Percentiles rank a stretch among this genome's conserved stretches.
phyloP scores from a whole-genome alignment of 1,284 basidiomycete species.

The Exobasidium cylindrosporum region DNA sequence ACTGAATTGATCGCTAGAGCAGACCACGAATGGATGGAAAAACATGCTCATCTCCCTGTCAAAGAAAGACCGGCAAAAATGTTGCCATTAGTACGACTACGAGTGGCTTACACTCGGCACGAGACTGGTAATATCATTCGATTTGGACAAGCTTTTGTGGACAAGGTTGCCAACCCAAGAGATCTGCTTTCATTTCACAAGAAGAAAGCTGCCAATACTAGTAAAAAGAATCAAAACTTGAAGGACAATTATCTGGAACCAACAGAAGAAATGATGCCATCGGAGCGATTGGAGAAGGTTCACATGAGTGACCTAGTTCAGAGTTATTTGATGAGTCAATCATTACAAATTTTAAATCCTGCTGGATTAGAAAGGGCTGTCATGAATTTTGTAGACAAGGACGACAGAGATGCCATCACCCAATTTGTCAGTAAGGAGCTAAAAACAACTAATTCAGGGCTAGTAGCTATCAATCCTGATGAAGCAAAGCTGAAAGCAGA shows the following conservation, averaged over 20 bases:
- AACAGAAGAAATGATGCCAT: conserved; percentile 19
- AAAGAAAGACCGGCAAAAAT: conserved; percentile 38
- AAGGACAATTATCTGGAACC: conserved; percentile 14
- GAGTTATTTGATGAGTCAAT: conserved; percentile 41
- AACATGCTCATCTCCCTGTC: conserved; percentile 59
- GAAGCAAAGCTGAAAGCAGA: conserved; percentile 33
- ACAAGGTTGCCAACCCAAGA: conserved; percentile 85
- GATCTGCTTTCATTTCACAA: conserved; percentile 86
- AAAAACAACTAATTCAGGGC: conserved; percentile 26
- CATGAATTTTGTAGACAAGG: conserved; percentile 50
- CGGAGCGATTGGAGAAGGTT: conserved; percentile 38
- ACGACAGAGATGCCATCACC: conserved; percentile 44
- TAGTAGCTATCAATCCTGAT: conserved; percentile 37
- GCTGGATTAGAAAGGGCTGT: conserved; percentile 42
- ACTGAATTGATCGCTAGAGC: conserved; percentile 69
- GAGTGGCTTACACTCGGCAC: conserved; percentile 57
- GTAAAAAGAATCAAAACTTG: conserved; percentile 20
- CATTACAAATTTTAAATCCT: conserved; percentile 45
- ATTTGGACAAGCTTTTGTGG: conserved; percentile 92
- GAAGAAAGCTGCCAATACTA: conserved; percentile 61
- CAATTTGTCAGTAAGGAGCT: conserved; percentile 38
- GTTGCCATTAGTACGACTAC: conserved; percentile 79
- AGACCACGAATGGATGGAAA: conserved; percentile 73
- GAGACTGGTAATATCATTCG: conserved; percentile 74
- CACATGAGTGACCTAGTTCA: conserved; percentile 42